Base-by-base conservation (phyloP, 345 rosid species). In the Bretschneidera sinensis region DNA sequence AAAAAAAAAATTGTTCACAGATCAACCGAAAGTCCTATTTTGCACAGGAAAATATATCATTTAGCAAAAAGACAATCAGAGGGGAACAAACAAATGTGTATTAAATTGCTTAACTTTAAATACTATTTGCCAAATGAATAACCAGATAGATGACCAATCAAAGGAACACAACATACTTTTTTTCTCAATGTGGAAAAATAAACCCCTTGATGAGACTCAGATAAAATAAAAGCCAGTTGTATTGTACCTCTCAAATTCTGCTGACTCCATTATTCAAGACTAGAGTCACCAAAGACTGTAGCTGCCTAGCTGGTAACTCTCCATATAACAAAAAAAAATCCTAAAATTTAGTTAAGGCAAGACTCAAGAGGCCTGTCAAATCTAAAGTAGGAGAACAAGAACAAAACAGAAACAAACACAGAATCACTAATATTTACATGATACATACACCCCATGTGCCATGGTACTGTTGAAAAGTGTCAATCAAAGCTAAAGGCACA, bases 1-100 rank as follows among this genome's bases (percentile, higher is more conserved):
- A 15, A 24, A 13, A 24, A 35, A 15, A 34, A 31, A 6, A 5
- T 23, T 17, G 24, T 39, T 49, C 18, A 28, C 48, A 51, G 17
- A 56, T 43, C 24, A 14, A 47, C 47, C 18, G 52, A 11, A 62
- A 62, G 24, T 20, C 74, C 54, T 49, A 14, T 13, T 21, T 55
- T 16, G 9, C 18, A 17, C 33, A 22, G 61, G 55, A 20, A 50
- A 21, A 45, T 34, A 63, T 11, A 16, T 4, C 24, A 50, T 55
- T 55, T 17, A 45, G 17, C 33, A n/a, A 60, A 51, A 24, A 54
- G 57, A 62, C 43, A 57, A 51, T 28, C 17, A 57, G 20, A 52
- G 61, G 50, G 19, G 51, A 28, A 65, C 62, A 49, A 51, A 63
- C 61, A 43, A 21, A 17, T 33, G 15, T 6, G 52, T 31, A 43